phyloP scores from a whole-genome alignment of 495 filamentous ascomycete species.

The Lepraria neglecta region DNA sequence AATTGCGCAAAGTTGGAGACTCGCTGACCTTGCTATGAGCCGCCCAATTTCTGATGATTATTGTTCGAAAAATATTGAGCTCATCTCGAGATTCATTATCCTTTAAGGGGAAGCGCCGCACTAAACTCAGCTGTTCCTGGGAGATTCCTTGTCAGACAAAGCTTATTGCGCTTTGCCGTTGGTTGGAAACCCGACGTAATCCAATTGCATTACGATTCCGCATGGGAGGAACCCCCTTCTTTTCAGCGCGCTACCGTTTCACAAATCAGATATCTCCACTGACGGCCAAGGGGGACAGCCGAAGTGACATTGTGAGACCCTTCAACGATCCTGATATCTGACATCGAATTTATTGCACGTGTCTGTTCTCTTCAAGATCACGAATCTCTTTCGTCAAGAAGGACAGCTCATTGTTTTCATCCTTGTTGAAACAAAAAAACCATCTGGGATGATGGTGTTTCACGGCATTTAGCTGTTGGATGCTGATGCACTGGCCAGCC shows the following conservation, averaged over 20 bases:
- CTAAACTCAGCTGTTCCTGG: background rate
- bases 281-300: too few relatives aligned
- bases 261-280: too few relatives aligned
- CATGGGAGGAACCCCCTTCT: background rate
- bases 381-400: background rate
- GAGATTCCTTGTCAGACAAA: background rate
- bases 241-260: background rate
- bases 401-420: too few relatives aligned
- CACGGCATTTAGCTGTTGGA: too few relatives aligned
- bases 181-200: background rate
- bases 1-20: background rate
- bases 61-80: background rate
- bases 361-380: too few relatives aligned
- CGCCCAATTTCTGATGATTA: background rate
- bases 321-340: background rate
- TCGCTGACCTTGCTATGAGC: background rate
- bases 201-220: background rate
- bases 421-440: too few relatives aligned
- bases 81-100: background rate
- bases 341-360: background rate
- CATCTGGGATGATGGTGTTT: too few relatives aligned
- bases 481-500: too few relatives aligned
- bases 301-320: background rate
- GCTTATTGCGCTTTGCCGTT: slow-evolving; percentile 5
- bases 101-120: slow-evolving; percentile 14